phyloP scores from a whole-genome alignment of 805 yeast species.

The Starmera dryadoides region DNA sequence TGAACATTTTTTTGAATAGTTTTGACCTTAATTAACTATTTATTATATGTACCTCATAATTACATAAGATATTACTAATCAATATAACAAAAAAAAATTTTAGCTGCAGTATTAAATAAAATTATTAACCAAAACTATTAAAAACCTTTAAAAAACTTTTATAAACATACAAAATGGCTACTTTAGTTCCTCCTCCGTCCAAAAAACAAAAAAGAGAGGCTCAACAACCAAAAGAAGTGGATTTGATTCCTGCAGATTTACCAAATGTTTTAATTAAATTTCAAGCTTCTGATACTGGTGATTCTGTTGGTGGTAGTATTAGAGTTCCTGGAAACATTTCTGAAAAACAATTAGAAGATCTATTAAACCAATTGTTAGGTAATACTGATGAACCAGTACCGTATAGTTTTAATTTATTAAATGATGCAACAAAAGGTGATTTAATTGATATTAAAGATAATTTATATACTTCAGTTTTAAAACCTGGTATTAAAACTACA shows the following conservation, averaged over 20 bases:
- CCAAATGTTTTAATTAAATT: constrained; percentile 86
- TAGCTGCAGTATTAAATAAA: no score
- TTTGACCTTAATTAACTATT: no score
- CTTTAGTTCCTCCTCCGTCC: constrained; percentile 88
- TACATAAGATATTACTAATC: no score
- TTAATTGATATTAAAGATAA: constrained; percentile 72
- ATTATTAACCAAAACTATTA: no score
- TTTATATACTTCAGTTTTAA: constrained; percentile 70
- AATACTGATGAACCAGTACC: constrained; percentile 72
- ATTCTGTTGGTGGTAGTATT: constrained; percentile 70
- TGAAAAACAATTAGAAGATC: constrained; percentile 80
- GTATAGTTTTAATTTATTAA: constrained; percentile 69
- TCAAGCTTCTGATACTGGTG: constrained; percentile 92
- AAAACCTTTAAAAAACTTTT: no score
- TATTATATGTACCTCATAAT: no score
- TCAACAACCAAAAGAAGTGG: constrained; percentile 72
- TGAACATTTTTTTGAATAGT: no score
- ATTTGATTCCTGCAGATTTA: constrained; percentile 64
- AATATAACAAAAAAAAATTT: no score
- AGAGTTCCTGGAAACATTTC: constrained; percentile 88
- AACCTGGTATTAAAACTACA: constrained; percentile 81
- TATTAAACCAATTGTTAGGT: constrained; percentile 72
- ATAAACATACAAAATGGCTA: constrained; percentile 64
- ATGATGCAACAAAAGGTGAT: constrained; percentile 32
- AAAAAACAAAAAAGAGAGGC: constrained; percentile 82